Conservation (phyloP, 2,329 filamentous ascomycete genomes). For the Microthyrium microscopicum region DNA sequence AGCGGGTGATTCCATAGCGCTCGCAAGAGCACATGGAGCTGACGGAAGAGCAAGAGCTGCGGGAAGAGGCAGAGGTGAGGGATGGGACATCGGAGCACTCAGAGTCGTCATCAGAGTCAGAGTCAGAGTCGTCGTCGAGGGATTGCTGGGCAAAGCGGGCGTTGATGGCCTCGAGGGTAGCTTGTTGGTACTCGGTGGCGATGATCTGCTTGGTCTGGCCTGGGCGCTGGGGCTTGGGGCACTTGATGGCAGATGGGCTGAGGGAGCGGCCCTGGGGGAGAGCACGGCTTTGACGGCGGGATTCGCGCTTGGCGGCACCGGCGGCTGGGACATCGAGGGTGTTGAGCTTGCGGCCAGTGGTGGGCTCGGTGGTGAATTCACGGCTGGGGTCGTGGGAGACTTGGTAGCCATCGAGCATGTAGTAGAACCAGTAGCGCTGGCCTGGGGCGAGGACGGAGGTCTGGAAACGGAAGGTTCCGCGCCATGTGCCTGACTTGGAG, state of each 20-base stretch:
- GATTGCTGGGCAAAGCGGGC: slow-evolving; percentile 51
- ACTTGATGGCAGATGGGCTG: slow-evolving; percentile 75
- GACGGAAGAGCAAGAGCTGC: slow-evolving; percentile 46
- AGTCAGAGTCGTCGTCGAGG: slow-evolving; percentile 41
- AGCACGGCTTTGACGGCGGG: slow-evolving; percentile 41
- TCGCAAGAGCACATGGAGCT: slow-evolving; percentile 68
- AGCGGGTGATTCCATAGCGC: slow-evolving; percentile 89
- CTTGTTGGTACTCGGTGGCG: slow-evolving; percentile 60
- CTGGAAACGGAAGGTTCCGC: slow-evolving; percentile 93
- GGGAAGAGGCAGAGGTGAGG: slow-evolving; percentile 58
- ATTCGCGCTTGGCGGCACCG: slow-evolving; percentile 24
- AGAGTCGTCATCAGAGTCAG: slow-evolving; percentile 44
- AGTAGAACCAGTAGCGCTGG: slow-evolving; percentile 99
- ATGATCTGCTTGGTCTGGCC: slow-evolving; percentile 79
- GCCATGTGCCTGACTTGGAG: slow-evolving; percentile 74
- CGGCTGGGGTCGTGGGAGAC: slow-evolving; percentile 90
- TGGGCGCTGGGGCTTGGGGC: slow-evolving; percentile 77
- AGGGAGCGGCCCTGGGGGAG: slow-evolving; percentile 80
- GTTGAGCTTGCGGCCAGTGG: slow-evolving; percentile 92
- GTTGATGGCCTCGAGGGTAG: slow-evolving; percentile 63
- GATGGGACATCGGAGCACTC: slow-evolving; percentile 52
- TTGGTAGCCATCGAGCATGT: slow-evolving; percentile 99
- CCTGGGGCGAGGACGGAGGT: slow-evolving; percentile 70
- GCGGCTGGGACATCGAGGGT: slow-evolving; percentile 70
- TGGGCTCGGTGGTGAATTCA: slow-evolving; percentile 80